Percentiles rank a stretch among this genome's conserved stretches.
Evolutionary conservation across 148 eudicot species (phyloP).

Genomic region (Arbutus unedo): DNA sequence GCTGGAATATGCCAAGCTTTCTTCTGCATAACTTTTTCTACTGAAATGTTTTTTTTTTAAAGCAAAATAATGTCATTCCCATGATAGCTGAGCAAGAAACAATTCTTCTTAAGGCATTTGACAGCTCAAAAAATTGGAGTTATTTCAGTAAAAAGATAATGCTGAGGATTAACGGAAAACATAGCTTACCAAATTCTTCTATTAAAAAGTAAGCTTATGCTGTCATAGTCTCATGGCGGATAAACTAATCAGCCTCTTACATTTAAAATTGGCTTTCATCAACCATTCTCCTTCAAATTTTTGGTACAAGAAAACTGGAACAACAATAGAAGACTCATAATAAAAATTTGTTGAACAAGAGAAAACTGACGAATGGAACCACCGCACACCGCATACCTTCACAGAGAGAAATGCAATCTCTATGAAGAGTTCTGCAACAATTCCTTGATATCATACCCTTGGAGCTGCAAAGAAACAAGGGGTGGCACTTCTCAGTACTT

Average conservation of each 20-base stretch:
- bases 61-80: neutral
- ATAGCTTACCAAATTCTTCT: neutral
- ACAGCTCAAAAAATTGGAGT: neutral
- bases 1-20: neutral
- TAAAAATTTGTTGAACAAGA: neutral
- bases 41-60: neutral
- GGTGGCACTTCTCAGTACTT: neutral
- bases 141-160: neutral
- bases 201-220: neutral
- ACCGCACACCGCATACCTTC: neutral
- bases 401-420: conserved; percentile 3
- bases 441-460: conserved; percentile 91
- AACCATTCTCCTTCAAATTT: neutral
- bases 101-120: neutral
- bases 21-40: neutral
- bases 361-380: neutral
- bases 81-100: neutral
- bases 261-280: neutral
- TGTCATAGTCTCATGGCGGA: neutral
- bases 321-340: neutral
- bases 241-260: neutral
- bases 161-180: neutral
- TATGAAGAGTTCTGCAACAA: conserved; percentile 53
- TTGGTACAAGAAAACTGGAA: neutral
- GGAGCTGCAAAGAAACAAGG: conserved; percentile 51